Conservation (phyloP, 129 eudicot species). For the Chrysanthemum seticuspe region DNA sequence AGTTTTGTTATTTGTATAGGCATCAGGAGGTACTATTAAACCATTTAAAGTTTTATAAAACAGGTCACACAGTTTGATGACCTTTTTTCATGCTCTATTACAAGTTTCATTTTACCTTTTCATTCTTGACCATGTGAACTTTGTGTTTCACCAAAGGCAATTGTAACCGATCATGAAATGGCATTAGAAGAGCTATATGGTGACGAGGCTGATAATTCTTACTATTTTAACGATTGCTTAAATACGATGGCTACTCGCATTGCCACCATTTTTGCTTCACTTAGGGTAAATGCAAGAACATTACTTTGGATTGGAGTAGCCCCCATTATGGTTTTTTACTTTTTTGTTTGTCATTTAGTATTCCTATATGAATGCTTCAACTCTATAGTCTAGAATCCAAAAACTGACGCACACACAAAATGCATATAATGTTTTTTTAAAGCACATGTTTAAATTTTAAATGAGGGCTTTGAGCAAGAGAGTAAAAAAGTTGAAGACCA, state of each 20-base stretch:
- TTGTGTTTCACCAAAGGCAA: conserved; percentile 49
- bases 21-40: conserved; percentile 78
- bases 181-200: conserved; percentile 78
- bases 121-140: conserved; percentile 12
- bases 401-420: too few relatives aligned
- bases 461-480: too few relatives aligned
- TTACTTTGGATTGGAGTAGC: too few relatives aligned
- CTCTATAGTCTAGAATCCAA: too few relatives aligned
- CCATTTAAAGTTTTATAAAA: conserved; percentile 1
- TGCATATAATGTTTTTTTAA: too few relatives aligned
- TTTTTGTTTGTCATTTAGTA: too few relatives aligned
- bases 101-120: conserved; percentile 4
- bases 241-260: conserved; percentile 72
- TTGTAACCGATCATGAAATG: conserved; percentile 80
- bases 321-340: too few relatives aligned
- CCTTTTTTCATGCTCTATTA: neutral
- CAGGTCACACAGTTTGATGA: conserved; percentile 4
- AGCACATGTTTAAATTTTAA: too few relatives aligned
- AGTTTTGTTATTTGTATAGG: too few relatives aligned
- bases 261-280: conserved; percentile 94
- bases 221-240: conserved; percentile 52
- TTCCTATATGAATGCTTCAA: too few relatives aligned
- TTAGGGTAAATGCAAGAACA: conserved; percentile 52
- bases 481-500: too few relatives aligned
- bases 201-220: conserved; percentile 57